These are phyloP conservation scores for Carex myosuroides DNA, from an alignment of 176 grass and related monocot genomes.

Conservation along the genomic window DNA sequence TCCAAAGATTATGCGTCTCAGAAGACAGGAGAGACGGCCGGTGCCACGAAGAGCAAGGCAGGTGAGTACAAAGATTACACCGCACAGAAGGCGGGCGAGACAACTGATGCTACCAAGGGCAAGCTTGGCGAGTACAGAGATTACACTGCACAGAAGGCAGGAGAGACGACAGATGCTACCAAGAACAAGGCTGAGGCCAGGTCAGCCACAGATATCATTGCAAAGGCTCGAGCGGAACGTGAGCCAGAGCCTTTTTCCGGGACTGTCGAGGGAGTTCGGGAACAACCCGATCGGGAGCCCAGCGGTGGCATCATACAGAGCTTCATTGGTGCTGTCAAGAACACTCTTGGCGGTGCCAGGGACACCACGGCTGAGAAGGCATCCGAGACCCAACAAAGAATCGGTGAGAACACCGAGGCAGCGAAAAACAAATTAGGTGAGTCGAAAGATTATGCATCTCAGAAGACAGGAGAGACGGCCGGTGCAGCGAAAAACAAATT, in stretches of 20 bases:
- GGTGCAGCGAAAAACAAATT: constrained; percentile 28
- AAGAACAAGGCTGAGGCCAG: constrained; percentile 31
- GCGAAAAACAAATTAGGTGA: constrained; percentile 43
- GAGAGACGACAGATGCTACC: constrained; percentile 18
- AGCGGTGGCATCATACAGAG: constrained; percentile 48
- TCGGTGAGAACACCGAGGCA: constrained; percentile 32
- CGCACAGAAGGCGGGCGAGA: constrained; percentile 3
- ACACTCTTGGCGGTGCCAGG: constrained; percentile 45
- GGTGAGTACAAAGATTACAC: constrained; percentile 18
- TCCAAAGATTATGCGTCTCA: constrained; percentile 28
- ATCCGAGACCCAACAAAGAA: constrained; percentile 37
- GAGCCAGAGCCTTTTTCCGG: neutral
- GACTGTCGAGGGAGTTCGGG: neutral
- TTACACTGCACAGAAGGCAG: constrained; percentile 20
- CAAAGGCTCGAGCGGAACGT: constrained; percentile 29
- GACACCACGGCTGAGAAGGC: constrained; percentile 39
- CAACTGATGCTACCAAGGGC: neutral
- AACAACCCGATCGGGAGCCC: neutral
- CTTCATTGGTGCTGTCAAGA: constrained; percentile 31
- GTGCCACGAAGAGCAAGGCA: constrained; percentile 25
- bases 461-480: constrained; percentile 35
- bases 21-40: constrained; percentile 39
- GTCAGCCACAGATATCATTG: constrained; percentile 45
- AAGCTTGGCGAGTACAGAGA: constrained; percentile 47
- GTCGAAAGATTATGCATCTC: constrained; percentile 30